These are phyloP conservation scores for Acrodontium crateriforme DNA, from an alignment of 2,329 filamentous ascomycete genomes.

Conservation along the genomic window DNA sequence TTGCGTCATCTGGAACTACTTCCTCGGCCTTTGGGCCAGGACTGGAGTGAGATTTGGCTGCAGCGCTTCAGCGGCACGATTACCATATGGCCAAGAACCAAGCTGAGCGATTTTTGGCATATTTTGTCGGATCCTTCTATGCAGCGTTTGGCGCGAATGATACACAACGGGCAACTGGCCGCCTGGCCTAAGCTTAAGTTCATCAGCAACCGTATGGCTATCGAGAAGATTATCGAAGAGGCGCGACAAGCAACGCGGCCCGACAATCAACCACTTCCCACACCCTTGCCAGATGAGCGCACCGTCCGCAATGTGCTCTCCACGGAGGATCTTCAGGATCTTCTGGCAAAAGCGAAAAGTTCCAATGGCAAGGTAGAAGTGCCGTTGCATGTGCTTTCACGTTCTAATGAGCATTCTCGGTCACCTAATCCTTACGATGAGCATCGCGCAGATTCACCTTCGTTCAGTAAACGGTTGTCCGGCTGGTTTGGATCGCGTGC, in stretches of 20 bases:
- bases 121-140: conserved; percentile 75
- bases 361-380: conserved; percentile 18
- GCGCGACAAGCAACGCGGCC: conserved; percentile 34
- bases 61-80: conserved; percentile 90
- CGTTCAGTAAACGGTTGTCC: conserved; percentile 18
- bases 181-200: conserved; percentile 88
- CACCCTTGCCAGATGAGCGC: conserved; percentile 7
- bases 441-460: conserved; percentile 13
- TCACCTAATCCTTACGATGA: conserved; percentile 1
- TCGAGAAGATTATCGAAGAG: conserved; percentile 56
- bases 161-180: conserved; percentile 78
- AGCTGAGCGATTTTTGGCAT: conserved; percentile 65
- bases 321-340: conserved; percentile 31
- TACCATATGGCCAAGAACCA: conserved; percentile 85
- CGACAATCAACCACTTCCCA: conserved; percentile 18
- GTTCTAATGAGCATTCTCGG: conserved; percentile 4
- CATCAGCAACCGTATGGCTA: conserved; percentile 69
- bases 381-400: conserved; percentile 11
- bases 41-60: conserved; percentile 94
- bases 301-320: conserved; percentile 25
- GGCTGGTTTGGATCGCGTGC: conserved; percentile 15
- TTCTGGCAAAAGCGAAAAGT: conserved; percentile 24
- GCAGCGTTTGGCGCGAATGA: conserved; percentile 67
- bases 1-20: conserved; percentile 83
- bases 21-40: conserved; percentile 78